Evolutionary conservation across 306 rosid genomes (phyloP), one percentile per base, ranked within the genome.

Genomic region (Neltuma alba): DNA sequence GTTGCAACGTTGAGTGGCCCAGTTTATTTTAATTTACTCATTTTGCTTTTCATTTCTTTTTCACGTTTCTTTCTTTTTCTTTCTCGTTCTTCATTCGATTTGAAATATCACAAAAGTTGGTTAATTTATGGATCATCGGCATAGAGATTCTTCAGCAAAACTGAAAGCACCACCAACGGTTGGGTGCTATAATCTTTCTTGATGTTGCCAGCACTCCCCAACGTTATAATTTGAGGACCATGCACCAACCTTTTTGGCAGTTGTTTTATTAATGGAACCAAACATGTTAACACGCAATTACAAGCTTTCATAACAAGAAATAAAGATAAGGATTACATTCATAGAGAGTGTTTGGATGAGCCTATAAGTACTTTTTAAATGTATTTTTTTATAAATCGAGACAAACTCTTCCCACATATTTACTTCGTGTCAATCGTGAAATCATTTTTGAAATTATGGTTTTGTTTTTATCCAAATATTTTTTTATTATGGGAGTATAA

Each of bases 101-200:
- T 67, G 34, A 66, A 66, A 66, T n/a, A n/a, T 63, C 18, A 34
- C n/a, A 10, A 68, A 40, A 68, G 36, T 45, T 40, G 21, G 33
- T 40, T 11, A 41, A 23, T 68, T 41, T 25, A 37, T 34, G 33
- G 9, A 12, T n/a, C 20, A 10, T 8, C 15, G 31, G 33, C 70
- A 34, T 65, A 65, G 70, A 65, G 70, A 36, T 33, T 60, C 66
- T 60, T 60, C 9, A 27, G 66, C 27, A 64, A 34, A 28, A 64
- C 25, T 34, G 45, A 34, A 34, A 64, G 44, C 15, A 16, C 28
- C 18, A 34, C 15, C 70, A 64, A 64, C 70, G 70, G 44, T 64
- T 64, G 44, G 70, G 16, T 16, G n/a, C 8, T 30, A 27, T 28
- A 54, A 54, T 54, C 61, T 2, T 30, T 60, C 34, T 57, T 57